Evolutionary conservation across 2,329 filamentous ascomycete species (phyloP), one percentile per base, ranked within the genome.

Genomic region (Arthrobotrys sinensis): DNA sequence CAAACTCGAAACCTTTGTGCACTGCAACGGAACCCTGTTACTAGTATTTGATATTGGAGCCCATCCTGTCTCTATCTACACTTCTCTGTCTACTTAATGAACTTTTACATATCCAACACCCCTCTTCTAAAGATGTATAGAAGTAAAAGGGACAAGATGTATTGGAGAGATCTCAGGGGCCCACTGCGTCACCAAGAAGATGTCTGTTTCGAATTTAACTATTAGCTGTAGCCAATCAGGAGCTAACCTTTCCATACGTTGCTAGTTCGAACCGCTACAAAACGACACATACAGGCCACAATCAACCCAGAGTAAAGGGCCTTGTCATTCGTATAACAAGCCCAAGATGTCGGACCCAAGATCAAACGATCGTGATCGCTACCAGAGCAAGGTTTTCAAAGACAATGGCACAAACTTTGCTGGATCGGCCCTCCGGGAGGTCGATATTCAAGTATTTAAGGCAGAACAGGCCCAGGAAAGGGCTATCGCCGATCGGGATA

Each of bases 171-270:
- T 40, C 64, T 69, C 1, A 69, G 48, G 8, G 65, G 65, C 1
- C 64, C 64, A 4, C 38, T 65, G 14, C 72, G 63, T 46, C 70
- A 68, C 43, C 65, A 76, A n/a, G 64, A 76, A 65, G 72, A 76
- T 65, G 72, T 76, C 65, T 60, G 72, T 76, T 64, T 38, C 38
- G 32, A 65, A 28, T 19, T 14, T 50, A 45, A 36, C 32, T 66
- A 16, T 40, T 14, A 43, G 40, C 11, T 12, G 32, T 38, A 64
- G 24, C 52, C 28, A 24, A 66, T 34, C 3, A 19, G n/a, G 16
- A 34, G 72, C 72, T 76, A 53, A 76, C 72, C 32, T 21, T 57
- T 36, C 36, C 21, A 14, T 45, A 12, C 7, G 28, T 1, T 53
- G 14, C 28, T 55, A 77, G 73, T 45, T 66, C 50, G 60, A 71